These are phyloP conservation scores for Cornus kousa DNA, from an alignment of 148 eudicot genomes.

Conservation along the genomic window DNA sequence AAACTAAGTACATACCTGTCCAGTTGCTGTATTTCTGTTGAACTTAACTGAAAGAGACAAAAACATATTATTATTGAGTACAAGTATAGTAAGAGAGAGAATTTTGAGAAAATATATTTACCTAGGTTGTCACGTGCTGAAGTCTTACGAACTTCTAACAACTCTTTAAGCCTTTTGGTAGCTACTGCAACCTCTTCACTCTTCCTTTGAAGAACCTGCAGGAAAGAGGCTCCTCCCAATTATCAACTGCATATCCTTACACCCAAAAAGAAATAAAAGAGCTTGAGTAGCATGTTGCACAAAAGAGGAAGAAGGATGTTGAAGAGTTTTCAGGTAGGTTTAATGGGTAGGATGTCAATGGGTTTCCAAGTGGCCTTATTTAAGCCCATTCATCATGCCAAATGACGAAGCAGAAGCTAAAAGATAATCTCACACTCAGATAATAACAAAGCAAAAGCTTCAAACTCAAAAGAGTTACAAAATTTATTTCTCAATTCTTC, in stretches of 20 bases:
- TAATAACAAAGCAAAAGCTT: no score
- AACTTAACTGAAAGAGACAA: constrained; percentile 11
- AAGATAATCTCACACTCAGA: no score
- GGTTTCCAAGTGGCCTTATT: no score
- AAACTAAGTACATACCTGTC: constrained; percentile 12
- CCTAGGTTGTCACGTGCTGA: constrained; percentile 18
- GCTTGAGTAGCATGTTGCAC: not conserved
- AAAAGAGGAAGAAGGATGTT: no score
- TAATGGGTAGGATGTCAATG: no score
- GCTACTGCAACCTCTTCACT: constrained; percentile 31
- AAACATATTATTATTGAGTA: not conserved
- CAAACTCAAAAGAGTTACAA: no score
- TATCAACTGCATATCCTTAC: not conserved
- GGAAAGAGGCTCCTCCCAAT: not conserved
- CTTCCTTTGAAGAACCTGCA: constrained; percentile 24
- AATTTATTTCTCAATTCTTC: no score
- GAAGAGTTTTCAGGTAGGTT: no score
- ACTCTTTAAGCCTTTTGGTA: constrained; percentile 23
- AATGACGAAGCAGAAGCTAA: no score
- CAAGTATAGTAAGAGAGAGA: not conserved
- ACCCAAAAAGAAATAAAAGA: not conserved
- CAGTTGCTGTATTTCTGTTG: constrained; percentile 1
- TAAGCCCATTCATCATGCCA: no score
- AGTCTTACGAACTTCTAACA: constrained; percentile 21
- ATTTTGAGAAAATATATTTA: not conserved